Evolutionary conservation across 768 basidiomycete species (phyloP).

Genomic region (Termitomyces sp.): DNA sequence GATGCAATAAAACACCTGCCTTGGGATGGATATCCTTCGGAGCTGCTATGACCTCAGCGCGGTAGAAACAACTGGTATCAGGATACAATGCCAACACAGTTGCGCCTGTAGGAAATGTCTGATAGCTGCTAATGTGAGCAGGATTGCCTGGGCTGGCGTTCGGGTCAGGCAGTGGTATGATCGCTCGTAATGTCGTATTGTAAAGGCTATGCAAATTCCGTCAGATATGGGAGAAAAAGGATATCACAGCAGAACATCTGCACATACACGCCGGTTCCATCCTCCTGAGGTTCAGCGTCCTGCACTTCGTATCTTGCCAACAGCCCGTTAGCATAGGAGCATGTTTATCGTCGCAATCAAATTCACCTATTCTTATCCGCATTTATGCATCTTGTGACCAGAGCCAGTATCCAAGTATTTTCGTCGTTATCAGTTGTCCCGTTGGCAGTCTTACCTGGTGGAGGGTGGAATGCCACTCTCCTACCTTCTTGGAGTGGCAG

Average conservation of each 20-base stretch:
- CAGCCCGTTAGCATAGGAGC: not conserved
- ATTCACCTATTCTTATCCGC: conserved; percentile 65
- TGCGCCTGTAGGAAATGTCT: conserved; percentile 63
- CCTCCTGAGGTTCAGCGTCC: conserved; percentile 79
- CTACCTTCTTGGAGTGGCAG: conserved; percentile 67
- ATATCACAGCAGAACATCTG: not conserved
- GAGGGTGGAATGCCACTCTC: conserved; percentile 78
- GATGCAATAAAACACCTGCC: conserved; percentile 18
- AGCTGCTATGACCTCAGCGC: conserved; percentile 74
- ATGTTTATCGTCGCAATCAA: not conserved
- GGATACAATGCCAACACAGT: conserved; percentile 87
- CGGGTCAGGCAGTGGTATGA: conserved; percentile 79
- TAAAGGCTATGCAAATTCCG: conserved; percentile 41
- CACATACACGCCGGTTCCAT: conserved; percentile 59
- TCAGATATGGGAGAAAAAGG: not conserved
- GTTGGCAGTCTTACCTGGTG: conserved; percentile 44
- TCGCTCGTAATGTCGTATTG: conserved; percentile 59
- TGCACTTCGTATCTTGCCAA: conserved; percentile 73
- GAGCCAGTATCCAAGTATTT: conserved; percentile 75
- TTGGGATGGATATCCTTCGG: conserved; percentile 40
- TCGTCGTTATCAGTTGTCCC: conserved; percentile 37
- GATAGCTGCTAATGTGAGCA: conserved; percentile 64
- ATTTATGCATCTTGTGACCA: conserved; percentile 63
- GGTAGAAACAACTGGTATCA: conserved; percentile 88
- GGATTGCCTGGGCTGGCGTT: conserved; percentile 49